A percentile compares a stretch with the other conserved stretches of the same genome.
These are phyloP conservation scores for Pestalotiopsis sp. DNA, from an alignment of 2,329 filamentous ascomycete genomes.

Conservation along the genomic window DNA sequence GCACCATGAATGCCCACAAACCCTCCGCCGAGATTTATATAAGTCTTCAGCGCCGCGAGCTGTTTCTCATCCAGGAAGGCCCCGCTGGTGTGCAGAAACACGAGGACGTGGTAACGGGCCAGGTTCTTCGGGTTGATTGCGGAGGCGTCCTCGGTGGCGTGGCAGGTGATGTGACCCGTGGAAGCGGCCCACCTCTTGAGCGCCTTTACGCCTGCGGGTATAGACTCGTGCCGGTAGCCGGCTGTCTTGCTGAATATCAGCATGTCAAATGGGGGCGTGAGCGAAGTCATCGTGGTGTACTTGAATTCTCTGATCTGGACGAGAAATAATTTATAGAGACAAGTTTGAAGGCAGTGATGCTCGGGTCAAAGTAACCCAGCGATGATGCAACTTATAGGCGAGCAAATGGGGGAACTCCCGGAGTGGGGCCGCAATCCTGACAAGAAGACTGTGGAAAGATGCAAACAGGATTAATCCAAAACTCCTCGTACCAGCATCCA, in stretches of 20 bases:
- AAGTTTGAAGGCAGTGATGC: background rate
- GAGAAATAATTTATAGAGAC: background rate
- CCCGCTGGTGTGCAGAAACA: conserved; percentile 43
- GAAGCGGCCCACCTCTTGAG: conserved; percentile 31
- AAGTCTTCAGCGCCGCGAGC: conserved; percentile 35
- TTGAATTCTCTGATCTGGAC: background rate
- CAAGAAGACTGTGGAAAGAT: background rate
- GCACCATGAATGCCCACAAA: conserved; percentile 45
- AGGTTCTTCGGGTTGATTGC: conserved; percentile 33
- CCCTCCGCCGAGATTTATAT: conserved; percentile 37
- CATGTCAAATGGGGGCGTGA: conserved; percentile 28
- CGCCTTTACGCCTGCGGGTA: conserved; percentile 37
- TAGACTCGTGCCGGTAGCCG: conserved; percentile 41
- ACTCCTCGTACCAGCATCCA: no score
- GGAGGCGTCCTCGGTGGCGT: conserved; percentile 39
- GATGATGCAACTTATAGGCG: background rate
- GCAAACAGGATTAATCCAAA: background rate
- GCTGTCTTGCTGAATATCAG: conserved; percentile 43
- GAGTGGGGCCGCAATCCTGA: background rate
- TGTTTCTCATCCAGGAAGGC: conserved; percentile 37
- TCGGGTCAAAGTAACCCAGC: background rate
- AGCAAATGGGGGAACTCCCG: background rate
- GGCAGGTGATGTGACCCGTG: conserved; percentile 31
- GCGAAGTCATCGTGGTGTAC: background rate
- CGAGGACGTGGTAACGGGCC: conserved; percentile 35